These are phyloP conservation scores for Blastomyces parvus DNA, from an alignment of 2,329 filamentous ascomycete species.

Conservation along the genomic window DNA sequence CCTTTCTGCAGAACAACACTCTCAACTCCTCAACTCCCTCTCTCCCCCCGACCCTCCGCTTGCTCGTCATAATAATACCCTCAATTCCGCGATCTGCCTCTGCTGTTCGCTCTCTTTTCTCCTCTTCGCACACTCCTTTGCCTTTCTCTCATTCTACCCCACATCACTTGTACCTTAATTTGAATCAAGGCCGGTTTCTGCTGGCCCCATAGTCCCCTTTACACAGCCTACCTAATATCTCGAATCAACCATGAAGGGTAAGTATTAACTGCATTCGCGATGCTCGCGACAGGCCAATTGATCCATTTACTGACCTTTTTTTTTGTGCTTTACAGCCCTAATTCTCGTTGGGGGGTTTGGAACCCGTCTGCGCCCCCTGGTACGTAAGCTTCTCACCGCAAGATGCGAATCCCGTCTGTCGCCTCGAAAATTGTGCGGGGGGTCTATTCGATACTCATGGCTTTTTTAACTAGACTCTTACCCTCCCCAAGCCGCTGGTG, in stretches of 20 bases:
- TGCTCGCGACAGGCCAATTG: constrained; percentile 12
- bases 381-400: constrained; percentile 41
- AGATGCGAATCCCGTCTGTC: not conserved
- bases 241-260: constrained; percentile 38
- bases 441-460: not conserved
- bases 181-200: not conserved
- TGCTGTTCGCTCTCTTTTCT: not conserved
- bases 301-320: constrained; percentile 16
- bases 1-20: not conserved
- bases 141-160: not conserved
- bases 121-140: not conserved
- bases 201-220: not conserved
- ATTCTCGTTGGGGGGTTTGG: constrained; percentile 99
- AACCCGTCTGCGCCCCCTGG: constrained; percentile 91
- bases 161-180: not conserved
- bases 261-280: constrained; percentile 14
- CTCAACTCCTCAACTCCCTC: not conserved
- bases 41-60: not conserved
- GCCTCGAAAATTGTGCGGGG: not conserved
- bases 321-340: constrained; percentile 53
- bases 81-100: not conserved
- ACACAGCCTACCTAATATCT: not conserved
- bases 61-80: not conserved
- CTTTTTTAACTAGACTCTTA: constrained; percentile 62
- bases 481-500: constrained; percentile 91